phyloP scores from a whole-genome alignment of 2,329 filamentous ascomycete species.

The Chaetomium sp. region DNA sequence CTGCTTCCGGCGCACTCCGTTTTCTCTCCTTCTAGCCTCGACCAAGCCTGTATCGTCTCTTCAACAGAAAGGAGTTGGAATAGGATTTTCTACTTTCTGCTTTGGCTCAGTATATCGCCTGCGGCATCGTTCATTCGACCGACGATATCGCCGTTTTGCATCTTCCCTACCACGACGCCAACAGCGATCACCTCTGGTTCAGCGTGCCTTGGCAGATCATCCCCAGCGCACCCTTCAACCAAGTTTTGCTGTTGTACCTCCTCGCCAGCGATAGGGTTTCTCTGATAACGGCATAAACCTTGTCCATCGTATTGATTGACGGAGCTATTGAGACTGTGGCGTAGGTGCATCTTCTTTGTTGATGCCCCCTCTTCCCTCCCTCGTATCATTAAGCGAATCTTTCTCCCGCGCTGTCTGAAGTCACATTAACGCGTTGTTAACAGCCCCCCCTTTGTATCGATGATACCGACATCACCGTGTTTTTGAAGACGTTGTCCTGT shows the following conservation, averaged over 20 bases:
- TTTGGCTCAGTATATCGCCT: not conserved
- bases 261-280: not conserved
- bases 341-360: constrained; percentile 15
- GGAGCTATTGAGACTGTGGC: not conserved
- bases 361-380: not conserved
- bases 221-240: not conserved
- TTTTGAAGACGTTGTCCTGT: constrained; percentile 6
- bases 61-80: not conserved
- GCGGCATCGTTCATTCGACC: constrained; percentile 4
- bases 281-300: not conserved
- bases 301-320: not conserved
- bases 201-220: not conserved
- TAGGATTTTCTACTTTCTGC: not conserved
- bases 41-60: constrained; percentile 2
- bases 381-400: not conserved
- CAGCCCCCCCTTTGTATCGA: not conserved
- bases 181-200: not conserved
- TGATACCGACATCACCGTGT: constrained; percentile 1
- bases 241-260: not conserved
- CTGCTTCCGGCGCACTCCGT: not conserved
- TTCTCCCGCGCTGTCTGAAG: not conserved
- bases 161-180: constrained; percentile 1
- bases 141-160: constrained; percentile 1
- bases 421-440: constrained; percentile 1
- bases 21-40: not conserved